Evolutionary conservation across 1,284 basidiomycete species (phyloP), one percentile per base, ranked within the genome.

Genomic region (Rhodotorula sp.): DNA sequence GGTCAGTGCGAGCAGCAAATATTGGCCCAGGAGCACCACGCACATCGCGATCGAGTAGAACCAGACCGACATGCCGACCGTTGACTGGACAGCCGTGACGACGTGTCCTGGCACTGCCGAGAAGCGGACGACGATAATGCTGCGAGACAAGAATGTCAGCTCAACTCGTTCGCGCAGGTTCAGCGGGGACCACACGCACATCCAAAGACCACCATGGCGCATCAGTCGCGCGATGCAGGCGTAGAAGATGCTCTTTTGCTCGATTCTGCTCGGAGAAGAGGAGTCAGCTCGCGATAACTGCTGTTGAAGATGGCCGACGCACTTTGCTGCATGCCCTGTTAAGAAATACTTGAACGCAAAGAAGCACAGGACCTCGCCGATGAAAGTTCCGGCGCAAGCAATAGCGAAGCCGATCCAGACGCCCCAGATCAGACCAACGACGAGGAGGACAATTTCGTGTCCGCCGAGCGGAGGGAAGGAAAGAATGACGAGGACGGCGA

Each of bases 391-490:
- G 4, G 73, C 75, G 4, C 75, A 76, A 4, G 77, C 77, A 57
- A 81, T 80, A 2, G 75, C 76, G 64, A 79, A 80, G 4, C 80
- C 80, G 44, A 76, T 69, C 37, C 79, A 76, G 24, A 81, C 61
- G 26, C 81, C 81, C 79, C 79, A 82, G 11, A 82, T 78, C 10
- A 82, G 66, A 22, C 68, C 68, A n/a, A 63, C 50, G 59, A 73
- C 55, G 37, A 71, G 62, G 18, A 71, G 37, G 50, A 70, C 63
- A 11, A 70, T 40, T n/a, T 73, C 70, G 26, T 62, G 63, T 11
- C 66, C 72, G 48, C 80, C 80, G 1, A 82, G 70, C 0, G 81
- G 81, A 0, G 81, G 81, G 74, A 82, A 81, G 16, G 78, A 79
- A 52, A 82, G 73, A 51, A 81, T 77, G 66, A 81, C 76, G 46